A percentile compares a stretch with the other conserved stretches of the same genome.
phyloP scores from a whole-genome alignment of 768 basidiomycete species.

The Boletus reticuloceps region DNA sequence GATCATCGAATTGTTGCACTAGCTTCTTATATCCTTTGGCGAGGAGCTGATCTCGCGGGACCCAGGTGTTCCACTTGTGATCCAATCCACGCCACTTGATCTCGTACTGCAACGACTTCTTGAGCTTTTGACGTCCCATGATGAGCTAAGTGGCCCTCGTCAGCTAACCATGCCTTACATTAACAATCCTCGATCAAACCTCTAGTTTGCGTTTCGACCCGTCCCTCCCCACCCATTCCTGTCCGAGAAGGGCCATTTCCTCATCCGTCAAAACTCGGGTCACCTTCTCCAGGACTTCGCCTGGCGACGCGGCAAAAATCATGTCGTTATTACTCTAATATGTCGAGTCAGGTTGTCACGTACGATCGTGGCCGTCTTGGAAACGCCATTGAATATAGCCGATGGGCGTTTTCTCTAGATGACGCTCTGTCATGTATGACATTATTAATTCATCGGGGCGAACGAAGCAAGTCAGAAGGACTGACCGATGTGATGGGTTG shows the following conservation, averaged over 20 bases:
- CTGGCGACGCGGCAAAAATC: constrained; percentile 36
- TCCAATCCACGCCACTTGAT: constrained; percentile 82
- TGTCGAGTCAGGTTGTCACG: constrained; percentile 29
- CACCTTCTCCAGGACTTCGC: constrained; percentile 87
- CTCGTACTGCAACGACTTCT: constrained; percentile 94
- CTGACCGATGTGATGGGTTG: constrained; percentile 90
- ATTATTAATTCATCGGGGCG: constrained; percentile 20
- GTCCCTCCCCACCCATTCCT: constrained; percentile 88
- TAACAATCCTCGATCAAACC: constrained; percentile 41
- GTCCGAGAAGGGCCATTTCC: constrained; percentile 74
- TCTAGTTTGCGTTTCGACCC: constrained; percentile 90
- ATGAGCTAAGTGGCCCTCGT: constrained; percentile 49
- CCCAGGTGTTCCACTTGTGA: constrained; percentile 88
- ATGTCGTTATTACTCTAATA: constrained; percentile 5
- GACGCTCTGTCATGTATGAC: constrained; percentile 56
- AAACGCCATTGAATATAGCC: constrained; percentile 99
- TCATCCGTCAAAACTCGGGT: constrained; percentile 89
- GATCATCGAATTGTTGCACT: constrained; percentile 92
- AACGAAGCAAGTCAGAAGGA: constrained; percentile 13
- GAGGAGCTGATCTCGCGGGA: constrained; percentile 83
- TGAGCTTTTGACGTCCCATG: constrained; percentile 95
- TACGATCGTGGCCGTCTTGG: constrained; percentile 97
- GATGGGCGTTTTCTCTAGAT: constrained; percentile 94
- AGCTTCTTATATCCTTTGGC: constrained; percentile 86
- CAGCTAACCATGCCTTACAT: constrained; percentile 14